Conservation (phyloP, 2,329 filamentous ascomycete species). For the Monilinia aucupariae region DNA sequence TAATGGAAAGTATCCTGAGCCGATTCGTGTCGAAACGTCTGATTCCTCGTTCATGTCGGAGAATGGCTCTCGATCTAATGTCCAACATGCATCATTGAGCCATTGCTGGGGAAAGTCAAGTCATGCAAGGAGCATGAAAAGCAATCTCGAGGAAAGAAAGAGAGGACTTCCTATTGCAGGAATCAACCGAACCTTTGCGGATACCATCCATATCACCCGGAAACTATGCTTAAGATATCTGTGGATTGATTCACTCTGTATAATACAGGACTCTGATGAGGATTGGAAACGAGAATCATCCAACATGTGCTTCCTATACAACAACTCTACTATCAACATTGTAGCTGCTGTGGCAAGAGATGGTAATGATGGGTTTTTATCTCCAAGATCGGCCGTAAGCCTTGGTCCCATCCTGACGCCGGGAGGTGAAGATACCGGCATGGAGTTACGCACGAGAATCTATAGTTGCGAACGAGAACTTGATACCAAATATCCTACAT, state of each 20-base stretch:
- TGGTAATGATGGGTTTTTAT: background rate
- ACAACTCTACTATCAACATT: background rate
- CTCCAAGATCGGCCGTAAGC: background rate
- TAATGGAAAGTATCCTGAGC: too few relatives aligned
- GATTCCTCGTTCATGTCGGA: too few relatives aligned
- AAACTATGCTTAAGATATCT: background rate
- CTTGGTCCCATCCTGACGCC: background rate
- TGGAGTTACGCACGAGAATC: too few relatives aligned
- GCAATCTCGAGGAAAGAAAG: background rate
- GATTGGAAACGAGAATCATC: background rate
- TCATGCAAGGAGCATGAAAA: background rate
- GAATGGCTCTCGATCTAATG: too few relatives aligned
- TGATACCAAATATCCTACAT: too few relatives aligned
- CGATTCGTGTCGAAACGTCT: too few relatives aligned
- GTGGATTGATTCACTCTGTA: constrained; percentile 4
- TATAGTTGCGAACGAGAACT: too few relatives aligned
- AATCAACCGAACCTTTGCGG: background rate
- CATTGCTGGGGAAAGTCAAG: background rate
- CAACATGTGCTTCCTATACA: constrained; percentile 2
- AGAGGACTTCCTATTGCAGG: background rate
- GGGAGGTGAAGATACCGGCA: too few relatives aligned
- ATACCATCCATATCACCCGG: background rate
- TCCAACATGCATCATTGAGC: background rate
- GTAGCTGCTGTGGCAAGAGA: background rate
- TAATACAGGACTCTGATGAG: background rate